Evolutionary conservation across 1,284 basidiomycete genomes (phyloP).

Genomic region (Pisolithus thermaeus): DNA sequence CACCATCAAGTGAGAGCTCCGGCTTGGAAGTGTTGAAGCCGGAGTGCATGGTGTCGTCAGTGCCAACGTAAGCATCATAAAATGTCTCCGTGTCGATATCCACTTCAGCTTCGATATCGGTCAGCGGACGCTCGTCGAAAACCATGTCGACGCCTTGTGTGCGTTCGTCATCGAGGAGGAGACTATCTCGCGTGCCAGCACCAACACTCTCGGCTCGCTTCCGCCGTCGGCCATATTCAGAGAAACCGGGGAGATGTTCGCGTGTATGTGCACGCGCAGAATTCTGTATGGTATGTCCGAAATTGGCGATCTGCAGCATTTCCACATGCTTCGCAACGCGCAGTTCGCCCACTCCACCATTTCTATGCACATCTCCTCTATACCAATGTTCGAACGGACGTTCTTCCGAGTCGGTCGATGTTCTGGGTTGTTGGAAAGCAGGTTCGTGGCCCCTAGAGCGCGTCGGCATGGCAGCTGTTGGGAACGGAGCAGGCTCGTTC

Average conservation of each 20-base stretch:
- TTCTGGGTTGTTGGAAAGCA: conserved; percentile 30
- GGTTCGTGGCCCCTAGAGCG: conserved; percentile 24
- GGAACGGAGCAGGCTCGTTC: conserved; percentile 46
- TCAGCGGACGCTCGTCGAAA: conserved; percentile 63
- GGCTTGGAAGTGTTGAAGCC: conserved; percentile 7
- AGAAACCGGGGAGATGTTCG: conserved; percentile 18
- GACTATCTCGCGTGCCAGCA: conserved; percentile 47
- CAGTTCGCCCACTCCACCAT: conserved; percentile 75
- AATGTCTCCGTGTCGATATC: conserved; percentile 24
- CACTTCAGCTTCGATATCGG: conserved; percentile 55
- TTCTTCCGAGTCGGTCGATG: conserved; percentile 71
- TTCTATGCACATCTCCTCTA: conserved; percentile 70
- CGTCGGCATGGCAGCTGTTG: conserved; percentile 28
- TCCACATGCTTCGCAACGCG: conserved; percentile 64
- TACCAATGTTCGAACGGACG: conserved; percentile 80
- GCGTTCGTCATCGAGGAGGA: conserved; percentile 61
- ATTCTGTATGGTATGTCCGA: conserved; percentile 46
- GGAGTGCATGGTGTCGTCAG: conserved; percentile 16
- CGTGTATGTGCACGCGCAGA: conserved; percentile 18
- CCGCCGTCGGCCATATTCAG: conserved; percentile 27
- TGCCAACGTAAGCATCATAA: conserved; percentile 21
- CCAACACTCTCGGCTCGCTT: conserved; percentile 58
- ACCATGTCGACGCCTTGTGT: conserved; percentile 43
- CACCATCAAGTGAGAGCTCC: background rate
- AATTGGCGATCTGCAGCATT: conserved; percentile 79